Percentiles rank a stretch among this genome's conserved stretches.
Evolutionary conservation across 352 stramenopile species (phyloP).

Genomic region (Blastocystis hominis): DNA sequence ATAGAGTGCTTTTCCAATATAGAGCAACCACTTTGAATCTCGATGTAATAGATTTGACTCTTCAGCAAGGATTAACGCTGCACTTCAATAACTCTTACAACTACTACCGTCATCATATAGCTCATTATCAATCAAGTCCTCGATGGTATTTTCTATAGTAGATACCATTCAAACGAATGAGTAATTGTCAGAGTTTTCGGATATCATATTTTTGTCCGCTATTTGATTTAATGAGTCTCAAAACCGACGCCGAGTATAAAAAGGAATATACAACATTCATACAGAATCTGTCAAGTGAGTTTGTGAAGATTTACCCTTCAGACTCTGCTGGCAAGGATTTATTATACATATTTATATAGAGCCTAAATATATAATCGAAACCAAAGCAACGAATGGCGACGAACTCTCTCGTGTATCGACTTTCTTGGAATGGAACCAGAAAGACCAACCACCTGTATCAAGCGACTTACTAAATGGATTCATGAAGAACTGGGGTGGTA

Average conservation of each 20-base stretch:
- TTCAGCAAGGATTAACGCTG: constrained; percentile 13
- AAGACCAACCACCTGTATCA: background rate
- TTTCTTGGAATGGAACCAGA: background rate
- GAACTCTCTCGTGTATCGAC: background rate
- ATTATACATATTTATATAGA: background rate
- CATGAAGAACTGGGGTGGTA: background rate
- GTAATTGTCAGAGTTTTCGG: background rate
- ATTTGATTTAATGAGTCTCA: no score
- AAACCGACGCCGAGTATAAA: no score
- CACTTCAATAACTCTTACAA: background rate
- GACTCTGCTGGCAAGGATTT: background rate
- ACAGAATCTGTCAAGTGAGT: background rate
- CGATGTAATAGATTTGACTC: background rate
- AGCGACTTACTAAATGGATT: background rate
- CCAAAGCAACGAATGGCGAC: background rate
- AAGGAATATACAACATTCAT: background rate
- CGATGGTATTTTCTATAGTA: background rate
- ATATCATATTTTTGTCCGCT: no score
- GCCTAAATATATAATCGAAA: background rate
- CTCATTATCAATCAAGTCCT: background rate
- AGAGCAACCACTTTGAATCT: constrained; percentile 7
- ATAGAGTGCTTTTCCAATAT: constrained; percentile 1
- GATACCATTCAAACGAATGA: background rate
- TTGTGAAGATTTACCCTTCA: background rate
- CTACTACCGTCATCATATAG: constrained; percentile 24